Evolutionary conservation across 169 alveolate genomes (phyloP), one percentile per base, ranked within the genome.

Genomic region (Theileria equi): DNA sequence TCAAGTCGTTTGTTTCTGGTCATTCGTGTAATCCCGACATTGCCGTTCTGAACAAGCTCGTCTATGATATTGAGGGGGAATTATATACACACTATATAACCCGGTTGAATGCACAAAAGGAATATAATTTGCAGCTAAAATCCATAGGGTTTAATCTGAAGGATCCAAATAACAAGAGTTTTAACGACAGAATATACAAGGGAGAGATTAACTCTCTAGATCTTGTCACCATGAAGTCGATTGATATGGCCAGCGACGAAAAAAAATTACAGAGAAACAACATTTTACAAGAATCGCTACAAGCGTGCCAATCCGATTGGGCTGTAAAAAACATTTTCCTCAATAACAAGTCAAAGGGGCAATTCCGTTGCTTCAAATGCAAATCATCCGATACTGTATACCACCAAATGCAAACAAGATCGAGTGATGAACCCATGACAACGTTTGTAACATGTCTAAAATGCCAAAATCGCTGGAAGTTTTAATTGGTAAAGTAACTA

Each of bases 371-470:
- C 82, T 81, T 80, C 55, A 93, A 92, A 82, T 96, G 99, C 74
- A 82, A 90, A 38, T 88, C 95, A 0, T 86, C 83, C 47, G 93
- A 91, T 38, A 95, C 99, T 6, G 89, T 90, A 7, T 94, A 90
- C 77, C 74, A 71, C 49, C 98, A 97, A 84, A 78, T 92, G 90
- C 99, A 97, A 82, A 97, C 98, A 2, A 85, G 99, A 69, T 92
- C 98, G 5, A 95, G 98, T 32, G 99, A 97, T 82, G 99, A 97
- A 76, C 99, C 99, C 53, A 97, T 97, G 99, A 96, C 99, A 10
- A 90, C 98, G 61, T 97, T 95, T 63, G 97, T 96, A 16, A 88
- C 94, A 28, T 96, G 99, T 57, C 79, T 94, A 17, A 92, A 94
- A 59, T 96, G 99, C 81, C 92, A 89, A 23, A 88, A 93, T 71